Evolutionary conservation across 768 basidiomycete species (phyloP).

Genomic region (Boletus rufocinnamomeus): DNA sequence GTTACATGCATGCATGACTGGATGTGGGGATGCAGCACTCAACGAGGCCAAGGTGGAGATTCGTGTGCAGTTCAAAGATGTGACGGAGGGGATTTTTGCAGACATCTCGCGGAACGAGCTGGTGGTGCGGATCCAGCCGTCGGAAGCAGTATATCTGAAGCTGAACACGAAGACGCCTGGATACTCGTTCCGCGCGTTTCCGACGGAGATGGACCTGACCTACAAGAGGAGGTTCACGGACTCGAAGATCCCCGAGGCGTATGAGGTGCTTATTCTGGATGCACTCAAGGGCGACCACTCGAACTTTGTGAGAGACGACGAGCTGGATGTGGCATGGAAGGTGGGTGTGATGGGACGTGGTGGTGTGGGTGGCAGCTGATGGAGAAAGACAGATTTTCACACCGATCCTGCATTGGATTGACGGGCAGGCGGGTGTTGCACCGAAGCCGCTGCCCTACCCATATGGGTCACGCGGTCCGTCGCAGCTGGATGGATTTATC

Average conservation of each 20-base stretch:
- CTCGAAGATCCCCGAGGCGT: conserved; percentile 92
- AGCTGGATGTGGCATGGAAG: conserved; percentile 98
- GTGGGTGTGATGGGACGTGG: conserved; percentile 42
- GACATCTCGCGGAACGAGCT: conserved; percentile 96
- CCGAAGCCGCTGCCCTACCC: conserved; percentile 80
- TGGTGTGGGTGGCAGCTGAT: conserved; percentile 10
- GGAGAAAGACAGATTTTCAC: conserved; percentile 77
- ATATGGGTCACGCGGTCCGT: conserved; percentile 96
- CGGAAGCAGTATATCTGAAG: conserved; percentile 96
- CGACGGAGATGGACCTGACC: conserved; percentile 97
- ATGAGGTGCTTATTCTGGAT: conserved; percentile 93
- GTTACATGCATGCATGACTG: conserved; percentile 15
- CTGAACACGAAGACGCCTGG: conserved; percentile 95
- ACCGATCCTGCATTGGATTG: conserved; percentile 95
- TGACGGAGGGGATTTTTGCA: conserved; percentile 94
- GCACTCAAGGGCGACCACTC: conserved; percentile 98
- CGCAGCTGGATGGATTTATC: conserved; percentile 76
- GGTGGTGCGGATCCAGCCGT: conserved; percentile 95
- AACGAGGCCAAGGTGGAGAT: conserved; percentile 99
- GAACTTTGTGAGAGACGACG: conserved; percentile 98
- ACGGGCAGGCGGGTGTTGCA: conserved; percentile 63
- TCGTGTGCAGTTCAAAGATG: conserved; percentile 97
- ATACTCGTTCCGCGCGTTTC: conserved; percentile 84
- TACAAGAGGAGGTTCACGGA: conserved; percentile 96
- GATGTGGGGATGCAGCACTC: conserved; percentile 55